Evolutionary conservation across 345 rosid genomes (phyloP).

Genomic region (Gossypium mustelinum): DNA sequence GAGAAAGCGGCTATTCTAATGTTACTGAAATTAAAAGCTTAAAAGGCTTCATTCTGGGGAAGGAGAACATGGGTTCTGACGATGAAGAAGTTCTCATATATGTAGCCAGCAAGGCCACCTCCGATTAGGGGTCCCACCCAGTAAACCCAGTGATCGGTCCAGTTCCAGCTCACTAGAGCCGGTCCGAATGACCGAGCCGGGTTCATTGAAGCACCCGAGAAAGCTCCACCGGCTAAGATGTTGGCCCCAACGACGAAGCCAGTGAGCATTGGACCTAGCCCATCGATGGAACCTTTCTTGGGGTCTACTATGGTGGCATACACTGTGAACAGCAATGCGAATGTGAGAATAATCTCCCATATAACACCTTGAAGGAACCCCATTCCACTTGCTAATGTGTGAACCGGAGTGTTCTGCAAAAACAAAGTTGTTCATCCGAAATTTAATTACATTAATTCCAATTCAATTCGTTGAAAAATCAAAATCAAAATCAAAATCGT

Average conservation of each 20-base stretch:
- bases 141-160: constrained; percentile 37
- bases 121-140: constrained; percentile 7
- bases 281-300: constrained; percentile 69
- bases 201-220: constrained; percentile 96
- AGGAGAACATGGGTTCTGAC: constrained; percentile 22
- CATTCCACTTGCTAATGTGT: constrained; percentile 65
- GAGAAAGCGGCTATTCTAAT: neutral
- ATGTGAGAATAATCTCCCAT: constrained; percentile 78
- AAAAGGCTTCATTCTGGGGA: constrained; percentile 19
- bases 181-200: constrained; percentile 95
- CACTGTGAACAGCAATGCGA: constrained; percentile 77
- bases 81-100: constrained; percentile 42
- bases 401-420: constrained; percentile 53
- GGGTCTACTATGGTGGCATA: constrained; percentile 91
- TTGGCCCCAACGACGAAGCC: constrained; percentile 20
- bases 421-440: no score
- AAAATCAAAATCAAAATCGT: no score
- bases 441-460: no score
- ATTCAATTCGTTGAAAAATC: no score
- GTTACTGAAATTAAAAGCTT: neutral
- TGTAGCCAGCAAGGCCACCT: neutral
- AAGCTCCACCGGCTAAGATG: constrained; percentile 59
- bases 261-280: neutral
- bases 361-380: constrained; percentile 57
- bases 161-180: constrained; percentile 66